Base-by-base conservation (phyloP, 202 grass and related monocot species). In the Hordeum pubiflorum region DNA sequence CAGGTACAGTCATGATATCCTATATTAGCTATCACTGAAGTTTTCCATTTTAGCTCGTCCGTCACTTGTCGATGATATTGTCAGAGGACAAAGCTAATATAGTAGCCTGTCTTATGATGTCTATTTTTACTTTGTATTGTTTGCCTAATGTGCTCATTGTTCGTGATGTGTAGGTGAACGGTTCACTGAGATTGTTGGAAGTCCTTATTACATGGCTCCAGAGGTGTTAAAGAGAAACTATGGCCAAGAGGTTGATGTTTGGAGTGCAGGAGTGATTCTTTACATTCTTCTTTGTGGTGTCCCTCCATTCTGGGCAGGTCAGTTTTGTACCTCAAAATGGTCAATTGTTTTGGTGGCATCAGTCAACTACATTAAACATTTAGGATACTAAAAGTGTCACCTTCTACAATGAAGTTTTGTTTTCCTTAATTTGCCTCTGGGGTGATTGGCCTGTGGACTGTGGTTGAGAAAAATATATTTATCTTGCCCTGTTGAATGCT, bases 151-250 rank as follows among this genome's bases (percentile, higher is more conserved):
- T 66, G 75, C 78, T 79, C 1, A 76, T 67, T 64, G 37, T 86
- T 88, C 21, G 74, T 83, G 80, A 9, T 77, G 5, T 76, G 31
- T 68, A 96, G 93, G 93, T 1, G 93, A 96, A 58, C 84, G 88
- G 24, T 96, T 96, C 84, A 89, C 76, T 77, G 93, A 96, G 82
- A 96, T 96, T 88, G 93, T 96, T 41, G 93, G 93, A 81, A 96
- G 93, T 62, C 93, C 93, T 82, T 96, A 96, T 90, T 96, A 96
- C 78, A 96, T 96, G 93, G 93, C 93, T 82, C 93, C 93, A 37
- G 93, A 96, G 81, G 90, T 96, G 27, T 82, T 96, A 33, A 96
- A 96, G 76, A 89, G 93, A 85, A 90, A 96, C 59, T 96, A 96
- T 26, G 93, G 93, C 40, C 93, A 88, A 8, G 93, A 96, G 80